Conservation (phyloP, 257 asterid species). For the Solanum paucissectum region DNA sequence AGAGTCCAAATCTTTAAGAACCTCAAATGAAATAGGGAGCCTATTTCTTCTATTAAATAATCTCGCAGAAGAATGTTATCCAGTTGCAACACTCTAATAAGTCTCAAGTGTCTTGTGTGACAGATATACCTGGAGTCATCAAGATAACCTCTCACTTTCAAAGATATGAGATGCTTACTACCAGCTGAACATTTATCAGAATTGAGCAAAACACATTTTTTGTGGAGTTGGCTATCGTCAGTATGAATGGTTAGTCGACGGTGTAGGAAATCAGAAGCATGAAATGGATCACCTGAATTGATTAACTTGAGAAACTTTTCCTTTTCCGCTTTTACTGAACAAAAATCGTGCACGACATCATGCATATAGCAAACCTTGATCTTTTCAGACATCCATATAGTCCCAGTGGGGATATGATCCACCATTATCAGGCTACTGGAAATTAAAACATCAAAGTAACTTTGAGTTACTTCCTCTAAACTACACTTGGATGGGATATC, state of each 20-base stretch:
- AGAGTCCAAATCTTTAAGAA: background rate
- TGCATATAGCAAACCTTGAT: constrained; percentile 2
- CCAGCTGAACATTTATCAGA: background rate
- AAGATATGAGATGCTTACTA: background rate
- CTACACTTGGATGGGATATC: background rate
- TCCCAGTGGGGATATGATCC: too few relatives aligned
- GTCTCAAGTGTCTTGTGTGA: background rate
- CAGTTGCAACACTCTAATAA: constrained; percentile 12
- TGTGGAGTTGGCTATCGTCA: background rate
- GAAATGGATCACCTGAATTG: background rate
- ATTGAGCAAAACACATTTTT: background rate
- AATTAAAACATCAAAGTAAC: constrained; percentile 10
- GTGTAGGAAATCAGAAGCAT: background rate
- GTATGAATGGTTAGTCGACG: background rate
- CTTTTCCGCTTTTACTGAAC: constrained; percentile 7
- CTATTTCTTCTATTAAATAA: background rate
- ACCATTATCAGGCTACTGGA: constrained; percentile 8
- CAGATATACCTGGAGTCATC: background rate
- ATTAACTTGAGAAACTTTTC: background rate
- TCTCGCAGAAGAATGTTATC: background rate
- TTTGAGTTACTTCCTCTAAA: background rate
- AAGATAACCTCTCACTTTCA: background rate
- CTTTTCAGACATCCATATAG: too few relatives aligned
- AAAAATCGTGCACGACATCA: constrained; percentile 5
- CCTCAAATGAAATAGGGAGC: background rate